These are phyloP conservation scores for Hysterangium stoloniferum DNA, from an alignment of 768 basidiomycete genomes.

Conservation along the genomic window DNA sequence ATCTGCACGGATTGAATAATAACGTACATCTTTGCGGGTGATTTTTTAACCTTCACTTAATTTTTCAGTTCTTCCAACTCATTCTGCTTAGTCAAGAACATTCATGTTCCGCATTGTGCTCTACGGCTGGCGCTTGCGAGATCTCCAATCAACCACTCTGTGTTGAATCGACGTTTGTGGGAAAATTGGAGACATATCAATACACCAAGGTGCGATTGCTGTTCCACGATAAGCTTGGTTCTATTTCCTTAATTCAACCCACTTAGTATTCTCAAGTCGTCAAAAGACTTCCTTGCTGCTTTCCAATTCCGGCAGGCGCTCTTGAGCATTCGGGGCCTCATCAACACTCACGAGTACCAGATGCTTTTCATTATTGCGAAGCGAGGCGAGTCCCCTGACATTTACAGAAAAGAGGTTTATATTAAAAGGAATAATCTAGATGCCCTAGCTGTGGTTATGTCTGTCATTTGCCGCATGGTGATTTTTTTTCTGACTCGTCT, in stretches of 20 bases:
- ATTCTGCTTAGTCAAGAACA: constrained; percentile 39
- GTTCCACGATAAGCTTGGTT: background rate
- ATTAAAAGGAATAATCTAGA: too few species aligned
- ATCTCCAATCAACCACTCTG: constrained; percentile 53
- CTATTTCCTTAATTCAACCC: background rate
- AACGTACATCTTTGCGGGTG: constrained; percentile 52
- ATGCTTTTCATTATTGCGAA: constrained; percentile 49
- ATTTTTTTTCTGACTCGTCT: constrained; percentile 3
- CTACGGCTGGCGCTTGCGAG: constrained; percentile 43
- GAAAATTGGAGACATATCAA: constrained; percentile 51
- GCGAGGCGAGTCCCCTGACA: constrained; percentile 25
- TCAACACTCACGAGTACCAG: constrained; percentile 36
- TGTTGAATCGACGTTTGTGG: constrained; percentile 54
- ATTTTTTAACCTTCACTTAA: constrained; percentile 11
- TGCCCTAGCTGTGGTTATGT: constrained; percentile 52
- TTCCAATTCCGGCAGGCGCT: constrained; percentile 36
- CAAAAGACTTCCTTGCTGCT: constrained; percentile 43
- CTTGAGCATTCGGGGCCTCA: constrained; percentile 41
- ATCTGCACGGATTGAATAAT: constrained; percentile 43
- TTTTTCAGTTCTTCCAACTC: background rate
- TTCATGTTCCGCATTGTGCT: constrained; percentile 36
- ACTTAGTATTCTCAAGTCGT: constrained; percentile 47
- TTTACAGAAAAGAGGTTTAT: background rate
- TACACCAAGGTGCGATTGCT: constrained; percentile 46
- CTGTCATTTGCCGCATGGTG: constrained; percentile 50